These are phyloP conservation scores for Zizania palustris DNA, from an alignment of 202 grass and related monocot species.

Conservation along the genomic window DNA sequence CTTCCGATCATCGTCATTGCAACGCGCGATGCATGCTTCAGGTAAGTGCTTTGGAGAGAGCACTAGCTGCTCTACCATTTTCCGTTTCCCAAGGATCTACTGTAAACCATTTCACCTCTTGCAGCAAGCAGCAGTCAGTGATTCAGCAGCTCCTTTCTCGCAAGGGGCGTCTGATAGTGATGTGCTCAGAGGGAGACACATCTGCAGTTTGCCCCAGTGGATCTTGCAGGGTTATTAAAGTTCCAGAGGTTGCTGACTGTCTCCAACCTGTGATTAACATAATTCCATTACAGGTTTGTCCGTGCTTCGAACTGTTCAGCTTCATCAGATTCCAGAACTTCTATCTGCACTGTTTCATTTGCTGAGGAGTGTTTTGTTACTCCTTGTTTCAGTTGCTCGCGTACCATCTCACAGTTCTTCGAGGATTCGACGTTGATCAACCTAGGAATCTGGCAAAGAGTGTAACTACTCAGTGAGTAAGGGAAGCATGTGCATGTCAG, in stretches of 20 bases:
- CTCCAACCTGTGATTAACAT: slow-evolving; percentile 89
- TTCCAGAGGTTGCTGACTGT: slow-evolving; percentile 71
- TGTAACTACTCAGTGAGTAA: slow-evolving; percentile 68
- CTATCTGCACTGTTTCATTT: neutral
- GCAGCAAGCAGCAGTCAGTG: slow-evolving; percentile 86
- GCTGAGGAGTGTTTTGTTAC: neutral
- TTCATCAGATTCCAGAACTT: neutral
- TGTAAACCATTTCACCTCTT: neutral
- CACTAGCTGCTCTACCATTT: neutral
- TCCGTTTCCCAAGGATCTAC: neutral
- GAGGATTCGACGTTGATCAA: slow-evolving; percentile 86
- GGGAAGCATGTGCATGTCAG: neutral
- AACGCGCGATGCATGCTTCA: slow-evolving; percentile 73
- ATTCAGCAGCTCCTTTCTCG: slow-evolving; percentile 92
- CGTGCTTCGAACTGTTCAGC: neutral
- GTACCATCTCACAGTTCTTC: slow-evolving; percentile 87
- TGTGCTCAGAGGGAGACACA: slow-evolving; percentile 73
- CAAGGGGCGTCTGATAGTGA: slow-evolving; percentile 71
- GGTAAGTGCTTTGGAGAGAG: slow-evolving; percentile 41
- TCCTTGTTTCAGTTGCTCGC: slow-evolving; percentile 68
- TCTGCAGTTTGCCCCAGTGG: slow-evolving; percentile 58
- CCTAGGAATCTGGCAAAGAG: slow-evolving; percentile 97
- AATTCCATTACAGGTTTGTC: slow-evolving; percentile 80
- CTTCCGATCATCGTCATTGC: slow-evolving; percentile 91
- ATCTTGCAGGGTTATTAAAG: slow-evolving; percentile 73